Base-by-base conservation (phyloP, 1,284 basidiomycete genomes). In the Cryptococcus floricola region DNA sequence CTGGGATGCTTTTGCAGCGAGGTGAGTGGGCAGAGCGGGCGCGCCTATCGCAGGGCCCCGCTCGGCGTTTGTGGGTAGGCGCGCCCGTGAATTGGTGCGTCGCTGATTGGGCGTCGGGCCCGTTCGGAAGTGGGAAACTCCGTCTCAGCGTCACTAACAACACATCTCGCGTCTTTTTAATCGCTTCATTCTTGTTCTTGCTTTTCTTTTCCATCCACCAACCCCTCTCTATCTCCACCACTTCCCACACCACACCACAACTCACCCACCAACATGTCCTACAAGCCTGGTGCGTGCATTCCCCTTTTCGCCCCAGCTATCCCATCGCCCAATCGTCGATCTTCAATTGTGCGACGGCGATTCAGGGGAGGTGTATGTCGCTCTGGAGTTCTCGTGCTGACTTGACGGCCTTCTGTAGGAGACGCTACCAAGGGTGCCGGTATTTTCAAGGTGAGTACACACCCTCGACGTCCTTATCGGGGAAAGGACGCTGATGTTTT, bases 341-440 rank as follows among this genome's bases (percentile, higher is more conserved):
- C 31, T 34, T 34, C 31, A 34, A 34, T 34, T 34, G 31, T 34
- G 31, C 31, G 31, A 34, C 31, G 31, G 10, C 31, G 31, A 7
- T 34, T 6, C 3, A 10, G 31, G 31, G 31, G 31, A 34, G 31
- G 31, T 34, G 23, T 23, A 23, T 34, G 31, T 34, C 31, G 7
- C 31, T 34, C 10, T 34, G 31, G 31, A 34, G 10, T 6, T 10
- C 31, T 10, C 1, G 10, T 27, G 10, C 25, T 46, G 19, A 28
- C 19, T 16, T 25, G 45, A 31, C 25, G 4, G 12, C 25, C 18
- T 27, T 12, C 14, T 46, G 13, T 56, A 92, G 92, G 93, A 85
- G 90, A 95, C 81, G 78, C 86, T 71, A 68, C 68, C 61, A 95
- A 94, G 84, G 92, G 92, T 80, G 92, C 92, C 74, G 80, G 82